Percentiles rank a stretch among this genome's conserved stretches.
phyloP scores from a whole-genome alignment of 371 early-diverging fungal species.

The Apophysomyces ossiformis region DNA sequence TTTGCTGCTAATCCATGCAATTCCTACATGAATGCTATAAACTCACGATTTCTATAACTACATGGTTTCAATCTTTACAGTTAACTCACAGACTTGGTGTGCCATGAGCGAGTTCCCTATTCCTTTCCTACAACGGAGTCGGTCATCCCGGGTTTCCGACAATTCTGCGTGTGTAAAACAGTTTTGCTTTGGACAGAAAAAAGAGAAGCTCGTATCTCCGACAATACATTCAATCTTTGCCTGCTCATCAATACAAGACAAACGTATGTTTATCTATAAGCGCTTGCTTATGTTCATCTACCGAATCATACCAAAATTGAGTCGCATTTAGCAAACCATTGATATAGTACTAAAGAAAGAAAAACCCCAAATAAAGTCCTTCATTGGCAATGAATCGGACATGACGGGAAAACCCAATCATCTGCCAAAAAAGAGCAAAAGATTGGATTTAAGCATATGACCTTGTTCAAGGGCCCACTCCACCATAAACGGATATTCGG shows the following conservation, averaged over 20 bases:
- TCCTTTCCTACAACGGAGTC: not conserved
- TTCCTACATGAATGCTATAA: too few species aligned
- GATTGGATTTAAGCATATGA: not conserved
- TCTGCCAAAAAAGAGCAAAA: not conserved
- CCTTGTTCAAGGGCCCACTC: not conserved
- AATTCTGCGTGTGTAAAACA: not conserved
- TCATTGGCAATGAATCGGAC: not conserved
- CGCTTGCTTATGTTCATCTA: too few species aligned
- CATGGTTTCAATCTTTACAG: too few species aligned
- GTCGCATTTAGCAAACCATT: too few species aligned
- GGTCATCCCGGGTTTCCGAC: not conserved
- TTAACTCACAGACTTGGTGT: not conserved
- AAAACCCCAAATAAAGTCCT: too few species aligned
- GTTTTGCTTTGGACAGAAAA: not conserved
- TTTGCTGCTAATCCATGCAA: too few species aligned
- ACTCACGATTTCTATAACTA: too few species aligned
- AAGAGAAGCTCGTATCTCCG: slow-evolving; percentile 1
- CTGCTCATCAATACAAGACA: too few species aligned
- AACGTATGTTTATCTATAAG: too few species aligned
- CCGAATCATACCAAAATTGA: too few species aligned
- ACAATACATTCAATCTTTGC: not conserved
- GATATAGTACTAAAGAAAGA: too few species aligned
- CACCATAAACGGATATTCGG: not conserved
- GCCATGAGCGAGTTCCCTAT: not conserved
- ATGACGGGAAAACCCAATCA: not conserved